Evolutionary conservation across 257 asterid species (phyloP), one percentile per base, ranked within the genome.

Genomic region (Solanum gracilifrons): DNA sequence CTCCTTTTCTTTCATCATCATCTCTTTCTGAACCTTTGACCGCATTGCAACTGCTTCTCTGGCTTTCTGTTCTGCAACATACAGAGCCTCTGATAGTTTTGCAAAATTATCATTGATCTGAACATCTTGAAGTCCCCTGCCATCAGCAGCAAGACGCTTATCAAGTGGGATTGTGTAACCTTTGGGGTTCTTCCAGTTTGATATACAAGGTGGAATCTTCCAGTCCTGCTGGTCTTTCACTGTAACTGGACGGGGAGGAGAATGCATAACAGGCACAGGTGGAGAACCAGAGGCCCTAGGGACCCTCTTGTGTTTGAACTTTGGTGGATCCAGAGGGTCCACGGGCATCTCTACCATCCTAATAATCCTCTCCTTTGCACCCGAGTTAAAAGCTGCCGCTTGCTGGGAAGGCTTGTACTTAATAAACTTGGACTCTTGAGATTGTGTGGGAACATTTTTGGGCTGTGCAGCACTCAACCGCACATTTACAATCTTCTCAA

Each of bases 371-470:
- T 94, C 99, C 90, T 97, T 95, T 37, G 99, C 99, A 75, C 99
- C 98, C 1, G 99, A 95, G 85, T 97, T 97, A 88, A 97, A 97
- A 31, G 98, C 97, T 5, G 97, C 95, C 0, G 99, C 93, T 91
- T 97, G 98, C 90, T 97, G 99, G 9, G 98, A 97, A 20, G 99
- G 99, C 90, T 97, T 97, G 91, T 95, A 97, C 93, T 97, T 97
- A 36, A 95, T 96, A 89, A 95, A 97, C 88, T 95, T 95, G 3
- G 98, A 95, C 66, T 94, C 99, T 0, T 93, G 89, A 31, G 99
- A 94, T 82, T 91, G 95, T 2, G 93, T 87, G 6, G 98, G 95
- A 86, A 95, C 98, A 87, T 95, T 97, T 85, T 95, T 97, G 1
- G 98, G 99, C 90, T 97, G 99, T 3, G 99, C 99, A 36, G 97